Evolutionary conservation across 108 stramenopile genomes (phyloP).

Genomic region (Nitzschia palea): DNA sequence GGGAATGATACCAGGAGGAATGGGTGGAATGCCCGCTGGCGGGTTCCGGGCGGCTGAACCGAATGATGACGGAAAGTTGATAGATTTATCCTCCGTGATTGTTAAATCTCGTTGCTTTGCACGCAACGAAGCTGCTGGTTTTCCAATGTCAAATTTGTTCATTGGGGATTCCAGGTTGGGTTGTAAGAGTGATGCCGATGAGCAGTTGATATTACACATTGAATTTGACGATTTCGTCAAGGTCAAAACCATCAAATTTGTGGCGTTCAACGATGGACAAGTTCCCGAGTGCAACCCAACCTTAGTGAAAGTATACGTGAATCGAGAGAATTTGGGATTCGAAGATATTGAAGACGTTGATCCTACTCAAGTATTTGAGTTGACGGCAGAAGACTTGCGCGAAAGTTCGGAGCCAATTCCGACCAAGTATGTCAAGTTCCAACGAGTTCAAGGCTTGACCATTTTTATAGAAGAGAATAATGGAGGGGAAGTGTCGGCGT

Average conservation of each 20-base stretch:
- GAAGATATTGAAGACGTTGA: slow-evolving; percentile 90
- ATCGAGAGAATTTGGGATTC: slow-evolving; percentile 82
- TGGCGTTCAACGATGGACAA: slow-evolving; percentile 71
- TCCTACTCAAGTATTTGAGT: slow-evolving; percentile 68
- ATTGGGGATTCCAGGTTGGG: slow-evolving; percentile 82
- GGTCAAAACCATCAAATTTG: slow-evolving; percentile 80
- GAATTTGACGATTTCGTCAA: slow-evolving; percentile 85
- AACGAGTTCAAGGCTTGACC: slow-evolving; percentile 78
- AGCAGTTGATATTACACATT: slow-evolving; percentile 84
- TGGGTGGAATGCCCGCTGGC: not conserved
- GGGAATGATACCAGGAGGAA: slow-evolving; percentile 15
- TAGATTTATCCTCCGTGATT: slow-evolving; percentile 61
- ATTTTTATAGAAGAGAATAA: slow-evolving; percentile 88
- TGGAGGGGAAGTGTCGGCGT: slow-evolving; percentile 75
- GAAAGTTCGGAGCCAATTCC: slow-evolving; percentile 56
- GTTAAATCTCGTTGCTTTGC: slow-evolving; percentile 69
- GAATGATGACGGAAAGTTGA: slow-evolving; percentile 55
- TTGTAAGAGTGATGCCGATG: slow-evolving; percentile 88
- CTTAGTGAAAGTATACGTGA: slow-evolving; percentile 70
- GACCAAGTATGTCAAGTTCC: slow-evolving; percentile 83
- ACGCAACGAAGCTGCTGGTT: slow-evolving; percentile 65
- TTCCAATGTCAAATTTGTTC: slow-evolving; percentile 84
- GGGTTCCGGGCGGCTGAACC: slow-evolving; percentile 18
- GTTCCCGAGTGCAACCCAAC: slow-evolving; percentile 75
- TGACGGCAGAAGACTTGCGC: slow-evolving; percentile 70